Evolutionary conservation across 2,329 filamentous ascomycete genomes (phyloP).

Genomic region (Lecanoromycetidae sp.): DNA sequence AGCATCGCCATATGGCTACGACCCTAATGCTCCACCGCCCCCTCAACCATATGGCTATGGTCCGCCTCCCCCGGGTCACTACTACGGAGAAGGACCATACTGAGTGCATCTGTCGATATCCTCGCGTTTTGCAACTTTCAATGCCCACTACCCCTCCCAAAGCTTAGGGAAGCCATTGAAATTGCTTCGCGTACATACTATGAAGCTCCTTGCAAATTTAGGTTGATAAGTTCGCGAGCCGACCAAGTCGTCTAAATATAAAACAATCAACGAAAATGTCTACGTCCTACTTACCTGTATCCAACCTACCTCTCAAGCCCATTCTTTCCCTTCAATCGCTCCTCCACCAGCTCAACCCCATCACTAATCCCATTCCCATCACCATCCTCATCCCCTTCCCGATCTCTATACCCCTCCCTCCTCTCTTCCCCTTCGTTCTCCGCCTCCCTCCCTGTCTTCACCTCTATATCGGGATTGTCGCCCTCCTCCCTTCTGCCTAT

Average conservation of each 20-base stretch:
- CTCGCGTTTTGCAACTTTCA: neutral
- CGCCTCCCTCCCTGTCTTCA: slow-evolving; percentile 12
- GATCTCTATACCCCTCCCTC: slow-evolving; percentile 13
- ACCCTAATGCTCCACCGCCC: slow-evolving; percentile 8
- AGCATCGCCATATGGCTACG: slow-evolving; percentile 9
- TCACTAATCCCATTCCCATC: slow-evolving; percentile 7
- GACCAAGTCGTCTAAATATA: too few relatives aligned
- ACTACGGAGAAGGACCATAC: slow-evolving; percentile 3
- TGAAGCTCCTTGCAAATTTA: too few relatives aligned
- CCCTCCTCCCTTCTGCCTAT: slow-evolving; percentile 47
- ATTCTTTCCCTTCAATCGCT: neutral
- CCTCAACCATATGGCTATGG: slow-evolving; percentile 17
- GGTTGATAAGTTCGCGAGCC: too few relatives aligned
- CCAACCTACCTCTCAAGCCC: slow-evolving; percentile 3
- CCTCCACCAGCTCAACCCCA: slow-evolving; percentile 5
- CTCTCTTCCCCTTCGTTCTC: slow-evolving; percentile 12
- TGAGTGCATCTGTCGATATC: neutral
- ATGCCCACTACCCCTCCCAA: too few relatives aligned
- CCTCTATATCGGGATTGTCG: slow-evolving; percentile 5
- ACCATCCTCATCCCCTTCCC: slow-evolving; percentile 8
- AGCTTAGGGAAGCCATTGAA: too few relatives aligned
- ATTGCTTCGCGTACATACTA: too few relatives aligned
- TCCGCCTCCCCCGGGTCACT: neutral
- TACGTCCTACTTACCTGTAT: neutral
- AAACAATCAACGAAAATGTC: neutral